These are phyloP conservation scores for Penicillium roqueforti DNA, from an alignment of 495 filamentous ascomycete genomes.

Conservation along the genomic window DNA sequence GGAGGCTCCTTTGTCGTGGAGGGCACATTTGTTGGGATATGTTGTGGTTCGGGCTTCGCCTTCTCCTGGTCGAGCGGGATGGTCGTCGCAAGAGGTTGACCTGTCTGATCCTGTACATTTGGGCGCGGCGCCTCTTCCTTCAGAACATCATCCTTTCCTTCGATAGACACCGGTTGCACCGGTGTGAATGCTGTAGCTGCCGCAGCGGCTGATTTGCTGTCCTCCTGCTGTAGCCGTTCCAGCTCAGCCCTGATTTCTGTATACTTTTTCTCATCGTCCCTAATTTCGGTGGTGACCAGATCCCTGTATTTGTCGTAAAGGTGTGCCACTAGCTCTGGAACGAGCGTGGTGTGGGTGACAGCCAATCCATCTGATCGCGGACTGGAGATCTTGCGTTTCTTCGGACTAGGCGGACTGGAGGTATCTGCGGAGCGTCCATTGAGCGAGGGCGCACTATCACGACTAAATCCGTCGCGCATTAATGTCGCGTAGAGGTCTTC, in stretches of 20 bases:
- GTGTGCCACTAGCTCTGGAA: conserved; percentile 64
- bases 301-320: conserved; percentile 73
- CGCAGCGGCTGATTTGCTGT: conserved; percentile 39
- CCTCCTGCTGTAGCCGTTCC: conserved; percentile 58
- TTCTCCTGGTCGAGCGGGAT: conserved; percentile 11
- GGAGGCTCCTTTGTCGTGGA: conserved; percentile 14
- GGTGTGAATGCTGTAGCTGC: conserved; percentile 7
- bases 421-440: conserved; percentile 31
- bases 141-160: conserved; percentile 37
- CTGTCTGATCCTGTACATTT: conserved; percentile 7
- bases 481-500: conserved; percentile 71
- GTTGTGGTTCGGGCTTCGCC: conserved; percentile 19
- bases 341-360: conserved; percentile 58
- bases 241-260: conserved; percentile 62
- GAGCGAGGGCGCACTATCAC: conserved; percentile 11
- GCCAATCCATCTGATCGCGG: conserved; percentile 56
- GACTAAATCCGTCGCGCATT: conserved; percentile 65
- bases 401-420: conserved; percentile 45
- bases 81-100: conserved; percentile 1
- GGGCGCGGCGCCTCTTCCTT: conserved; percentile 25
- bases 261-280: conserved; percentile 67
- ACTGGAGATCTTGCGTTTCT: conserved; percentile 69
- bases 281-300: conserved; percentile 62
- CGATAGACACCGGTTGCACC: conserved; percentile 22
- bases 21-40: background rate